Conservation (phyloP, 2,329 filamentous ascomycete species). For the Plenodomus tracheiphilus region DNA sequence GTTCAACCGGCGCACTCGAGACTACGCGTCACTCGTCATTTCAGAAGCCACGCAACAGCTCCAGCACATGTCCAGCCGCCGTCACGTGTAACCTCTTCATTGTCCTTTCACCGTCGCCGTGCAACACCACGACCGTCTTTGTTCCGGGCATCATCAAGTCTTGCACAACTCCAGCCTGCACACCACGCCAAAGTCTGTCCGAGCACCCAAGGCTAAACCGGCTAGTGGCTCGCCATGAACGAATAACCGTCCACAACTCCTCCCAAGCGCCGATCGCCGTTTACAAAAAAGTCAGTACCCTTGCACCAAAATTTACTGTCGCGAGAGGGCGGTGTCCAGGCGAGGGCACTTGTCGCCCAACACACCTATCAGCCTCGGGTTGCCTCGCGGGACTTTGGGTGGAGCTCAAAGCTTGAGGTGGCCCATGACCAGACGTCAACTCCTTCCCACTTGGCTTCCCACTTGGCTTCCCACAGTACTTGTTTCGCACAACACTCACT, state of each 20-base stretch:
- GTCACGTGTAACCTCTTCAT: conserved; percentile 12
- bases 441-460: no score
- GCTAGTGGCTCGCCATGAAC: conserved; percentile 22
- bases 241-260: conserved; percentile 19
- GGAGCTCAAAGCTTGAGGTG: no score
- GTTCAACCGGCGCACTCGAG: not conserved
- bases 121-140: conserved; percentile 19
- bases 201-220: conserved; percentile 27
- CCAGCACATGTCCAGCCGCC: conserved; percentile 12
- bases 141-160: conserved; percentile 21
- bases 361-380: not conserved
- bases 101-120: conserved; percentile 2
- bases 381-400: not conserved
- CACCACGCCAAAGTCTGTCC: conserved; percentile 26
- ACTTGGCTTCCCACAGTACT: no score
- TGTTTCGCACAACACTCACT: no score
- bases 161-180: conserved; percentile 34
- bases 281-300: conserved; percentile 28
- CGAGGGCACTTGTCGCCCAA: conserved; percentile 17
- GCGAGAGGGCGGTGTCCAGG: conserved; percentile 5
- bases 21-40: not conserved
- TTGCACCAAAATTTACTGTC: conserved; percentile 17
- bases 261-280: conserved; percentile 35
- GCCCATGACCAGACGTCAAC: no score
- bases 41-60: conserved; percentile 2